Percentiles rank a stretch among this genome's conserved stretches.
These are phyloP conservation scores for Plasmopara muralis DNA, from an alignment of 352 stramenopile species.

Conservation along the genomic window DNA sequence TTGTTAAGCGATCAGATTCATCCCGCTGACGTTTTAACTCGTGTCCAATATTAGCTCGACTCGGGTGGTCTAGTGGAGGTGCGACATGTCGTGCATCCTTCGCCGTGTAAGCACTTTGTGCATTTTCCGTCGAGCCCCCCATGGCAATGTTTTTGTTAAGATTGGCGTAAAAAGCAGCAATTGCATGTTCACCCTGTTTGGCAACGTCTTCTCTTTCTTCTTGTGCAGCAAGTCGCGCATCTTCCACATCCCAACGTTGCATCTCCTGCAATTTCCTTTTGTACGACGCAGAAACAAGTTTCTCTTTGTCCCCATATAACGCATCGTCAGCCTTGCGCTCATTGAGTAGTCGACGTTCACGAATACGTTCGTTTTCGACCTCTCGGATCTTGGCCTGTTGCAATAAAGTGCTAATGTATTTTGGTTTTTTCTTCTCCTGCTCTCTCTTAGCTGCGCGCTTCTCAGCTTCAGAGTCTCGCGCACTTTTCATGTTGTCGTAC, in stretches of 20 bases:
- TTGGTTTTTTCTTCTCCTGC: constrained; percentile 63
- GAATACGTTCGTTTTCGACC: constrained; percentile 85
- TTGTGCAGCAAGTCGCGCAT: constrained; percentile 51
- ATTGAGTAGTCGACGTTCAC: constrained; percentile 77
- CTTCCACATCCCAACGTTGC: constrained; percentile 82
- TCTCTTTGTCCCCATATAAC: constrained; percentile 82
- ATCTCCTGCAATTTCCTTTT: constrained; percentile 89
- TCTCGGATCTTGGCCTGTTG: constrained; percentile 87
- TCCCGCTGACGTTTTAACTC: constrained; percentile 1
- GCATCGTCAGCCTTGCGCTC: constrained; percentile 80
- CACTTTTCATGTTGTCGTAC: constrained; percentile 80
- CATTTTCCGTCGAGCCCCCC: constrained; percentile 64
- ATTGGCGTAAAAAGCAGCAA: constrained; percentile 88
- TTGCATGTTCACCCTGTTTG: constrained; percentile 62
- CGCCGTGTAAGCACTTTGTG: constrained; percentile 80
- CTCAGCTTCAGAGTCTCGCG: constrained; percentile 27
- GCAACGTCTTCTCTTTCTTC: constrained; percentile 71
- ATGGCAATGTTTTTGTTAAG: constrained; percentile 91
- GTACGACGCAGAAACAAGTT: constrained; percentile 88
- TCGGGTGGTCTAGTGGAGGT: constrained; percentile 5
- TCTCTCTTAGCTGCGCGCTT: constrained; percentile 43
- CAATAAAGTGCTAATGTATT: constrained; percentile 88
- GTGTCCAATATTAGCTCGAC: constrained; percentile 4
- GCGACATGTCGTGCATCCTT: constrained; percentile 14
- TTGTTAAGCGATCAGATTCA: neutral